Conservation (phyloP, 495 filamentous ascomycete species). For the Thermothielavioides terrestris region DNA sequence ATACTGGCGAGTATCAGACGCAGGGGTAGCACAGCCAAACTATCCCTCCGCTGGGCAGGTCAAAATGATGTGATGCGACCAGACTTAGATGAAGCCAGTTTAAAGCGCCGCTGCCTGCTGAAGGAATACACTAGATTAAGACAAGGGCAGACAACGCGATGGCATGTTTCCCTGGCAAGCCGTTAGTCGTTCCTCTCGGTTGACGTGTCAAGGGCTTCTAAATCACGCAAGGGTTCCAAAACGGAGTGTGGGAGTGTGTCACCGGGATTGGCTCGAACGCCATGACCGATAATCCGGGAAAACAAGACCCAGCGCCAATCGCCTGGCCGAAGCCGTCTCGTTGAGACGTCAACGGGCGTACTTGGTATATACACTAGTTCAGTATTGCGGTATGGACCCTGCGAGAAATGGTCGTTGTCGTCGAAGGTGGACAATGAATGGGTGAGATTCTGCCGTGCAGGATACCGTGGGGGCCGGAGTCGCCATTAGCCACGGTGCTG, state of each 20-base stretch:
- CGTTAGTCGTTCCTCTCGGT: neutral
- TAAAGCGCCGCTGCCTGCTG: no score
- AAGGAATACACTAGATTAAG: no score
- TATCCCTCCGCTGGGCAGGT: no score
- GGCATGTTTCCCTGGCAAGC: slow-evolving; percentile 7
- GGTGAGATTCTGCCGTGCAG: neutral
- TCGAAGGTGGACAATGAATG: neutral
- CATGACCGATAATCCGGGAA: slow-evolving; percentile 17
- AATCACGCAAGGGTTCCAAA: slow-evolving; percentile 18
- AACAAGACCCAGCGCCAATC: slow-evolving; percentile 11
- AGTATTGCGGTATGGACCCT: neutral
- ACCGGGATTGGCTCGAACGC: slow-evolving; percentile 7
- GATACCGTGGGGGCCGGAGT: neutral
- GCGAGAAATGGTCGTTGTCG: neutral
- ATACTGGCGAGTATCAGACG: no score
- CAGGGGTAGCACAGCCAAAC: no score
- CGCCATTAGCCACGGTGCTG: slow-evolving; percentile 3
- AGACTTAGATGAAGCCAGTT: no score
- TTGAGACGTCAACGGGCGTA: neutral
- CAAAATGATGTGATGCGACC: no score
- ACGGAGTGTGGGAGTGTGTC: slow-evolving; percentile 1
- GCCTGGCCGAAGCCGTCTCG: neutral
- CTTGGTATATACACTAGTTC: no score
- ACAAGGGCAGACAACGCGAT: slow-evolving; percentile 5
- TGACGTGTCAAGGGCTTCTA: slow-evolving; percentile 9